Evolutionary conservation across 192 early-diverging fungal species (phyloP), one percentile per base, ranked within the genome.

Genomic region (Lunasporangiospora selenospora): DNA sequence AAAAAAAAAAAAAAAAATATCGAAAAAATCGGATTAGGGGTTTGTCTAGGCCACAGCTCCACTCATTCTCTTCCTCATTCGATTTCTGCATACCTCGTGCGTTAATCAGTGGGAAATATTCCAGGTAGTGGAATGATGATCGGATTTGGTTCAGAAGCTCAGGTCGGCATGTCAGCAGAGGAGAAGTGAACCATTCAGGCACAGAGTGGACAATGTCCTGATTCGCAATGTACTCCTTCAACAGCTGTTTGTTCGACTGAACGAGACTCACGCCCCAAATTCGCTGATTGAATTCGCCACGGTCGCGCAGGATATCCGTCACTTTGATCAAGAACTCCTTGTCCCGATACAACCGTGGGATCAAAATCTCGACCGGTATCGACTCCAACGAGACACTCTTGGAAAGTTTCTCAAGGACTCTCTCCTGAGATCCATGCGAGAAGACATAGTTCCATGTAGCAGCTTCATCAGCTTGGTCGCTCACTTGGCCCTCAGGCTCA

Each of bases 61-160:
- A n/a, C n/a, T n/a, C n/a, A n/a, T n/a, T n/a, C n/a, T 19, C 11
- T 15, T 29, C 8, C 10, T 13, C 26, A 39, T 32, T 21, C 16
- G 4, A 13, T 41, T 27, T 13, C 11, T 0, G 6, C 49, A 41
- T 77, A 77, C 79, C 79, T 75, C 82, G 47, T n/a, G 82, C 79
- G 46, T 81, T 81, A 30, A 81, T 60, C 4, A 83, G 30, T 9
- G 82, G 82, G 40, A 76, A 77, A 31, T 81, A 83, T 19, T 69
- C 45, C 9, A 77, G 43, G 30, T 73, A 63, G 6, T 53, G 49
- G 43, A 73, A 62, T 3, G 29, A 36, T n/a, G 2, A 27, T 11
- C 44, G 46, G 11, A 11, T 4, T 32, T 54, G 47, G 7, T 63
- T 54, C 1, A 52, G 58, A 11, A 38, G 44, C 18, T 54, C 30